Percentiles rank a stretch among this genome's conserved stretches.
Conservation (phyloP, 2,329 filamentous ascomycete genomes). For the Chalara sp. region DNA sequence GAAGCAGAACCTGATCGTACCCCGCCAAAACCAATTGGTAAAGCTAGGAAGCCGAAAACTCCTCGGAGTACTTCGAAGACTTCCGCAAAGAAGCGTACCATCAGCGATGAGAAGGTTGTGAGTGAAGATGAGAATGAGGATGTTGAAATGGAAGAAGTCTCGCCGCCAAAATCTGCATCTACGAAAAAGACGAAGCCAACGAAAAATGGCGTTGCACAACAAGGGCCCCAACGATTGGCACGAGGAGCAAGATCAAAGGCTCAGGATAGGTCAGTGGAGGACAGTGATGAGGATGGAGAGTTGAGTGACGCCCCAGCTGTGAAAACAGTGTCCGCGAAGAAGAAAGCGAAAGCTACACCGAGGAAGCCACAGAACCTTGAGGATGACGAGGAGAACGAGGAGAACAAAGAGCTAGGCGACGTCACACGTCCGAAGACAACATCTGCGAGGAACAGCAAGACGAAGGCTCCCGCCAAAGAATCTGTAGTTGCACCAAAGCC, state of each 20-base stretch:
- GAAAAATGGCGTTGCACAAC: background rate
- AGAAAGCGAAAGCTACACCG: too few species aligned
- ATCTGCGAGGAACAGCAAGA: background rate
- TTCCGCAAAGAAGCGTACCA: background rate
- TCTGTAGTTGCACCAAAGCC: background rate
- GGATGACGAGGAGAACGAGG: background rate
- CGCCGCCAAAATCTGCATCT: background rate
- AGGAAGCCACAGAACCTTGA: too few species aligned
- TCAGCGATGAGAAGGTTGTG: background rate
- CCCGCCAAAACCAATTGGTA: background rate
- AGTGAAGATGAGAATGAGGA: background rate
- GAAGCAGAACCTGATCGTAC: constrained; percentile 10
- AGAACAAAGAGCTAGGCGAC: constrained; percentile 1
- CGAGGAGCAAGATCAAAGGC: background rate
- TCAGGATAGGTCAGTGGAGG: background rate
- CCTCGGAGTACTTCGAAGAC: background rate
- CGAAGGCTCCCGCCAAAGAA: background rate
- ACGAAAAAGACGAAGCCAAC: background rate
- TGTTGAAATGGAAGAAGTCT: background rate
- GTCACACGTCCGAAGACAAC: background rate
- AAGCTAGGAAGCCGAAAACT: background rate
- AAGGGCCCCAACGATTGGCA: background rate
- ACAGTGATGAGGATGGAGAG: constrained; percentile 3
- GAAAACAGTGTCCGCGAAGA: too few species aligned
- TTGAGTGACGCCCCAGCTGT: background rate